phyloP scores from a whole-genome alignment of 257 asterid genomes.

The Solanum appendiculatum region DNA sequence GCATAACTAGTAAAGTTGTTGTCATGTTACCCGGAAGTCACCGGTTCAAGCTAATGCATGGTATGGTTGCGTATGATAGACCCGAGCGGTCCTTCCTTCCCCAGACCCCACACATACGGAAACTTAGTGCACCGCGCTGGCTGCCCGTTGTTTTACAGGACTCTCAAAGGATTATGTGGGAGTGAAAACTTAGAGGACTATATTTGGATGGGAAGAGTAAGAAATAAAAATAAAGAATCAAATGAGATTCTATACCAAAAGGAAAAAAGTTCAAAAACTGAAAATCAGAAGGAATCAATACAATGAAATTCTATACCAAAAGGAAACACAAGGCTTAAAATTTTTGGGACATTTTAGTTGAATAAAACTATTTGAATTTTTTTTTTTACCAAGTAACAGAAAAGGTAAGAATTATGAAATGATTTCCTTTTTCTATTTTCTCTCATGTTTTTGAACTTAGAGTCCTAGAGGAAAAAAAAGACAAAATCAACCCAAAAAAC shows the following conservation, averaged over 20 bases:
- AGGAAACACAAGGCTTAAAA: neutral
- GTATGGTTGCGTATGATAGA: neutral
- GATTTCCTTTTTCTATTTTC: neutral
- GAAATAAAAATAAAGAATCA: neutral
- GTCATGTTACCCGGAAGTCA: neutral
- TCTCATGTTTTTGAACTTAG: neutral
- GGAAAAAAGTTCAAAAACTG: neutral
- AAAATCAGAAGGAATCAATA: neutral
- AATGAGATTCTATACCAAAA: neutral
- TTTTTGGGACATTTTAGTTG: neutral
- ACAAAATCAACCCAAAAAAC: neutral
- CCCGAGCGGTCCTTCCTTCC: neutral
- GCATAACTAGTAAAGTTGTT: neutral
- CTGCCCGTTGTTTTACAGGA: neutral
- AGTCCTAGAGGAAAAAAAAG: neutral
- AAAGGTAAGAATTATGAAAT: neutral
- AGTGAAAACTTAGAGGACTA: neutral
- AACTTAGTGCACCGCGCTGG: neutral
- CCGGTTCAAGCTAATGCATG: neutral
- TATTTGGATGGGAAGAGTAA: neutral
- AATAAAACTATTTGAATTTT: neutral
- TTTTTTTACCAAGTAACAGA: neutral
- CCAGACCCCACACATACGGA: neutral
- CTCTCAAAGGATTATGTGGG: neutral
- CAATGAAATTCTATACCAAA: neutral